Percentiles rank a stretch among this genome's conserved stretches.
Conservation (phyloP, 1,284 basidiomycete genomes). For the Cryptococcus sp. region DNA sequence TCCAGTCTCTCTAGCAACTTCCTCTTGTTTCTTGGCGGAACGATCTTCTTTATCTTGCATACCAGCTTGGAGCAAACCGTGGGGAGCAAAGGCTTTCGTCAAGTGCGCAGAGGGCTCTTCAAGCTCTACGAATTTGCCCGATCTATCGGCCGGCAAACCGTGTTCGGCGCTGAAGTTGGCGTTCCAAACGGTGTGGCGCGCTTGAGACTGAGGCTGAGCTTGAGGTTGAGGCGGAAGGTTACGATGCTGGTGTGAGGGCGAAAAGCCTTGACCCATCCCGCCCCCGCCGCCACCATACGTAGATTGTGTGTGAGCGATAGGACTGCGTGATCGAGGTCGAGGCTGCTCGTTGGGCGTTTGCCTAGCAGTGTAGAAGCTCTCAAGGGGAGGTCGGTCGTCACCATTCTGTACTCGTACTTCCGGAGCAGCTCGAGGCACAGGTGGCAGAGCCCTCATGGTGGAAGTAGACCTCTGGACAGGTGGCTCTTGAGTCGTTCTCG, state of each 20-base stretch:
- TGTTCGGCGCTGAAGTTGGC: conserved; percentile 73
- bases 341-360: conserved; percentile 4
- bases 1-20: conserved; percentile 84
- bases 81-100: conserved; percentile 90
- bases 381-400: not conserved
- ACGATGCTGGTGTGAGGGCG: conserved; percentile 10
- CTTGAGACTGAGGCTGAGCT: conserved; percentile 54
- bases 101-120: conserved; percentile 72
- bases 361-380: not conserved
- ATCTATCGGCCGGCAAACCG: conserved; percentile 53
- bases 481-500: conserved; percentile 8
- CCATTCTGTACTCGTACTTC: conserved; percentile 13
- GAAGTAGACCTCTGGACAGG: conserved; percentile 10
- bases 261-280: not conserved
- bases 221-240: conserved; percentile 18
- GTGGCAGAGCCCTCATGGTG: conserved; percentile 22
- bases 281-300: conserved; percentile 4
- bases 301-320: conserved; percentile 1
- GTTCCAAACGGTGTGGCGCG: conserved; percentile 66
- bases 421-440: conserved; percentile 18
- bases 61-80: conserved; percentile 90
- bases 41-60: conserved; percentile 93
- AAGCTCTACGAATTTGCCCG: conserved; percentile 70
- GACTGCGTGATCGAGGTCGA: conserved; percentile 15
- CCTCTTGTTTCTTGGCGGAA: conserved; percentile 92